Base-by-base conservation (phyloP, 345 rosid genomes). In the Streptanthus diversifolius region DNA sequence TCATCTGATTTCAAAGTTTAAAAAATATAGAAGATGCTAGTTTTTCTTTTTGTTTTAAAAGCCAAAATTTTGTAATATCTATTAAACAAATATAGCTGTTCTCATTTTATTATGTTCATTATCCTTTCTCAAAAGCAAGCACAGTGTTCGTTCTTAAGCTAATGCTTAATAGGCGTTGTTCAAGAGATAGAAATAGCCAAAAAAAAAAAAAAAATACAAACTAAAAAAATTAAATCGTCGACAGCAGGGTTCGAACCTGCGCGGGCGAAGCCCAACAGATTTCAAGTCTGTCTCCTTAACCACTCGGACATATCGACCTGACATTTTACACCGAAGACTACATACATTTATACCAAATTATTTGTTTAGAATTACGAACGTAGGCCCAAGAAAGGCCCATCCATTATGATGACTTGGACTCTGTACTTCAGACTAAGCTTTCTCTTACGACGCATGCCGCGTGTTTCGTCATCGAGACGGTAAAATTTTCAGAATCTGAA, bases 251-350 rank as follows among this genome's bases (percentile, higher is more conserved):
- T 88, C 89, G 90, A 88, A 88, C 86, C 87, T 85, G 88, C 89
- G 89, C 85, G 86, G 88, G 88, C 86, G 68, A 14, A 81, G 78
- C 89, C 88, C 88, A 85, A 85, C 84, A 87, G 88, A 90, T 88
- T 88, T 89, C 93, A 87, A 87, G 95, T 89, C 92, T 88, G 86
- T 84, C 96, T 89, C 96, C 97, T 88, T 91, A 85, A 91, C 92
- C 92, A 89, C 96, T 91, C 95, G 90, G 96, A 91, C 96, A 91
- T 91, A 91, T 88, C 88, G 95, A 89, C 30, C 3, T 8, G 3
- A 0, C 3, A 11, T n/a, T 0, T 6, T 0, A 44, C 0, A 0
- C 8, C 9, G 1, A 17, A 18, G 4, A 3, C 27, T 25, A 25
- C 2, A 6, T 1, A 3, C 2, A 0, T 19, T 2, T 9, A 29